Evolutionary conservation across 2,329 filamentous ascomycete species (phyloP), one percentile per base, ranked within the genome.

Genomic region (Paraphaeosphaeria sporulosa): DNA sequence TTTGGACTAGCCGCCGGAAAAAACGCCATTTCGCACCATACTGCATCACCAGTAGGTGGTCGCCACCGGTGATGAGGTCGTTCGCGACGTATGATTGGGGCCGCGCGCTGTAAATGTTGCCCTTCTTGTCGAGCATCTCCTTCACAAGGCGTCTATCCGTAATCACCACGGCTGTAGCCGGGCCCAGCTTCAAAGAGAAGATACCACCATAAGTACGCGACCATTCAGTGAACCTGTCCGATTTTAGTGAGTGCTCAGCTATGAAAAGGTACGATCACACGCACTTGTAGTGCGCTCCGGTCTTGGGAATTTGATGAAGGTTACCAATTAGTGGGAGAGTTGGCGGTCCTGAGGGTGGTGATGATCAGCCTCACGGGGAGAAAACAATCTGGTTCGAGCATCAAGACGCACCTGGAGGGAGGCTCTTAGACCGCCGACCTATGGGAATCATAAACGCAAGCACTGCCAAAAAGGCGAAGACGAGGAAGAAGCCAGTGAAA

Each of bases 41-140:
- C 32, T 82, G 69, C 78, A 84, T 82, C 27, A 81, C 65, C 3
- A 84, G 71, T 3, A 83, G 70, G 62, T 85, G 83, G 59, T 85
- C 77, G 1, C 82, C 81, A 2, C 76, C 70, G 1, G 80, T 79
- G 54, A 85, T 81, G 27, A 85, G 70, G 13, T 13, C 27, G 13
- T 13, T 19, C 9, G 40, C 40, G 30, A 63, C 32, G 30, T 49
- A 49, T 9, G 55, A 56, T 2, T 43, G 49, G 9, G 62, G 55
- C 1, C 60, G 40, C 32, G 46, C 48, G 55, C 46, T 58, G 51
- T 63, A 64, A 30, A 48, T 49, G 5, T 52, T 25, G 15, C 43
- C 43, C 17, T 52, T 23, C n/a, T 62, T 62, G 49, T 64, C 60
- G 13, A 64, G 23, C 9, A 64, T 36, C 17, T 62, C 52, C 19